Conservation (phyloP, 1,284 basidiomycete genomes). For the Sphaerobolus stellatus region DNA sequence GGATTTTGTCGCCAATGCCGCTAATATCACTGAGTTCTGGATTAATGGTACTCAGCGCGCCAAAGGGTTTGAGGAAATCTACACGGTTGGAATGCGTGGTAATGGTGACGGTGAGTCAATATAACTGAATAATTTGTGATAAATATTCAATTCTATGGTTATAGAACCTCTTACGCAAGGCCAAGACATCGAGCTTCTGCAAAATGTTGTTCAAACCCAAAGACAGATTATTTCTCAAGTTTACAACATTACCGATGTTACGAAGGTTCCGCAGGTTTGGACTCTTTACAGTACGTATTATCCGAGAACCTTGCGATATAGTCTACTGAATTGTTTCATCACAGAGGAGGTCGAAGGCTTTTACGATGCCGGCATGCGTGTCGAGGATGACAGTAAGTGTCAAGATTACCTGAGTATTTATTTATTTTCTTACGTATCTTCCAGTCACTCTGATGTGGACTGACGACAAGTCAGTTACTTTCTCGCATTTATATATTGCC, state of each 20-base stretch:
- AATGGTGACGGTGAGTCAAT: conserved; percentile 50
- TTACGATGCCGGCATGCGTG: conserved; percentile 53
- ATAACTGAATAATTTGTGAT: neutral
- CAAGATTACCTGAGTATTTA: conserved; percentile 6
- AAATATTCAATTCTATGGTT: neutral
- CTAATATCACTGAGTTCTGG: conserved; percentile 60
- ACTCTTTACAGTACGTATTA: conserved; percentile 53
- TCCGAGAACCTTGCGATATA: too few species aligned
- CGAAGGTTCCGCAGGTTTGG: conserved; percentile 64
- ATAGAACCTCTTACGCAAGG: conserved; percentile 52
- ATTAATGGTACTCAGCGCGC: conserved; percentile 56
- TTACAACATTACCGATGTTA: conserved; percentile 49
- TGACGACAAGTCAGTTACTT: conserved; percentile 54
- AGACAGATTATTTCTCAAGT: conserved; percentile 58
- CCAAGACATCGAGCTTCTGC: conserved; percentile 51
- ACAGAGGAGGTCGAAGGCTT: conserved; percentile 63
- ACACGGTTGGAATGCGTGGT: conserved; percentile 67
- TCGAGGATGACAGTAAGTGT: conserved; percentile 39
- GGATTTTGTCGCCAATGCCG: conserved; percentile 57
- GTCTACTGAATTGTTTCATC: neutral
- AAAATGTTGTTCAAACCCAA: conserved; percentile 61
- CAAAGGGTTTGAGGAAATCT: conserved; percentile 57
- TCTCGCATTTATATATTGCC: neutral
- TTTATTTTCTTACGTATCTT: conserved; percentile 25
- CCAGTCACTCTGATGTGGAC: conserved; percentile 55